These are phyloP conservation scores for Pontederia paniculata DNA, from an alignment of 176 grass and related monocot species.

Conservation along the genomic window DNA sequence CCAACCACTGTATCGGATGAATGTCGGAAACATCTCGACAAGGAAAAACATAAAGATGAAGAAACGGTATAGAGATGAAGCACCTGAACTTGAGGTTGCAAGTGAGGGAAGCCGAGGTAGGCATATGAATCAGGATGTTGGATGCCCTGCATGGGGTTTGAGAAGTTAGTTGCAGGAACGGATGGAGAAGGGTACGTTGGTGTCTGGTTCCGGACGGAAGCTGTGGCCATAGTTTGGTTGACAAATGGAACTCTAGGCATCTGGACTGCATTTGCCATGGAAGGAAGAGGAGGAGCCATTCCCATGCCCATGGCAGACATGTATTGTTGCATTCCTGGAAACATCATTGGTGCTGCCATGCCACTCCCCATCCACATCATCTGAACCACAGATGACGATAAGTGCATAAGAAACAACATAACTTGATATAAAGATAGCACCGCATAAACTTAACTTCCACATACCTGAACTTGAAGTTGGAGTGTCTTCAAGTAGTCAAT, in stretches of 20 bases:
- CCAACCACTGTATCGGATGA: constrained; percentile 25
- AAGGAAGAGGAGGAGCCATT: constrained; percentile 27
- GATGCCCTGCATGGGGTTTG: constrained; percentile 26
- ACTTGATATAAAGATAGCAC: neutral
- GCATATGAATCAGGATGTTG: constrained; percentile 18
- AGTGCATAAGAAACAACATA: neutral
- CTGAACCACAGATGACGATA: constrained; percentile 18
- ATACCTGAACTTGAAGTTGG: constrained; percentile 87
- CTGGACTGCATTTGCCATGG: constrained; percentile 32
- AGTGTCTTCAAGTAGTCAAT: constrained; percentile 94
- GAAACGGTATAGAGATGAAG: no score
- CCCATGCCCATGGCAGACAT: constrained; percentile 44
- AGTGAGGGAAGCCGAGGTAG: constrained; percentile 23
- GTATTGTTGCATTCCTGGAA: constrained; percentile 41
- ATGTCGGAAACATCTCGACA: constrained; percentile 1
- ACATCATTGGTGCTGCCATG: constrained; percentile 55
- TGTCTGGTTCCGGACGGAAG: constrained; percentile 33
- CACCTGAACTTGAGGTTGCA: constrained; percentile 42
- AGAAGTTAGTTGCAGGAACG: constrained; percentile 21
- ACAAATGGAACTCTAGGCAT: constrained; percentile 30
- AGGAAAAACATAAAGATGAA: neutral
- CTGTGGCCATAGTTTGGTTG: constrained; percentile 25
- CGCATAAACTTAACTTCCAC: neutral
- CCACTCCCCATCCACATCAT: constrained; percentile 85
- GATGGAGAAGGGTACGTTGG: constrained; percentile 22